Percentiles rank a stretch among this genome's conserved stretches.
Conservation (phyloP, 192 early-diverging fungal species). For the Coemansia sp. region DNA sequence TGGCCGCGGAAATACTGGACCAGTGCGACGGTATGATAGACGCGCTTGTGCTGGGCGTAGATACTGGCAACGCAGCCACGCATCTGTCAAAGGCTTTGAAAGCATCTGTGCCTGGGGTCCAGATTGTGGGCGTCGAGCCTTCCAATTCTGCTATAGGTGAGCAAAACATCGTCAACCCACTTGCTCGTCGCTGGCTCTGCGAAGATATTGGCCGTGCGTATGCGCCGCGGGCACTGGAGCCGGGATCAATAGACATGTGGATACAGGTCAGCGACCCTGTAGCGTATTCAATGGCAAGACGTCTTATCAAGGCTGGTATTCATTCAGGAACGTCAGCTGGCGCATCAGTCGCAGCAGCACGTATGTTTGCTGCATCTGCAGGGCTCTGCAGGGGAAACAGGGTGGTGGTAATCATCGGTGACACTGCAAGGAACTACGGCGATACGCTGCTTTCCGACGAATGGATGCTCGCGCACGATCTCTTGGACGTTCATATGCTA, state of each 20-base stretch:
- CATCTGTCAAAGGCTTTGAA: slow-evolving; percentile 61
- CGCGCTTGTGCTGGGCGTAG: slow-evolving; percentile 67
- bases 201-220: slow-evolving; percentile 73
- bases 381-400: slow-evolving; percentile 31
- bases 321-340: slow-evolving; percentile 67
- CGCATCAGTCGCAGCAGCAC: slow-evolving; percentile 64
- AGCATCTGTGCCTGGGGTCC: slow-evolving; percentile 52
- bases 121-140: slow-evolving; percentile 73
- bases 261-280: slow-evolving; percentile 67
- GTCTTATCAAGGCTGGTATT: slow-evolving; percentile 63
- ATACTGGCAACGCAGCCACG: slow-evolving; percentile 65
- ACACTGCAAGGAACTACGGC: slow-evolving; percentile 69
- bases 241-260: slow-evolving; percentile 62
- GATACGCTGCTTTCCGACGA: slow-evolving; percentile 72
- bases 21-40: slow-evolving; percentile 58
- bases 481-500: slow-evolving; percentile 65
- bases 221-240: slow-evolving; percentile 58
- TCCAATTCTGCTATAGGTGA: slow-evolving; percentile 60
- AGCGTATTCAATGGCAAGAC: slow-evolving; percentile 68
- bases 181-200: slow-evolving; percentile 59
- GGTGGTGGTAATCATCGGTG: slow-evolving; percentile 62
- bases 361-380: slow-evolving; percentile 46
- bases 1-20: slow-evolving; percentile 65
- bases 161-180: slow-evolving; percentile 21
- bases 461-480: slow-evolving; percentile 76